Percentiles rank a stretch among this genome's conserved stretches.
These are phyloP conservation scores for Periconia sp. DNA, from an alignment of 2,329 filamentous ascomycete genomes.

Conservation along the genomic window DNA sequence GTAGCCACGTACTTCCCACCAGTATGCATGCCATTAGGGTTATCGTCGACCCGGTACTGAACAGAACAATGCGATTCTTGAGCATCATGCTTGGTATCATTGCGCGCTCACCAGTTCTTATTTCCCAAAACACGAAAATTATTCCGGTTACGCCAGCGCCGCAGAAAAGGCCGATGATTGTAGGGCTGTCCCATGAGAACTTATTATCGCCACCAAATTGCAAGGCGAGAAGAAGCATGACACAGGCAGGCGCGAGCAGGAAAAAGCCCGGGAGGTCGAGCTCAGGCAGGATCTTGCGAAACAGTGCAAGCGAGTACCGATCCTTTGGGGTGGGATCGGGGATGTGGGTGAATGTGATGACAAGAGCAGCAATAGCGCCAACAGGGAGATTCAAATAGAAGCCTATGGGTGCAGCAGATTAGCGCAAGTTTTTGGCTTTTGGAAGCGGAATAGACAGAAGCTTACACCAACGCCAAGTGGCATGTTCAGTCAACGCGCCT, in stretches of 20 bases:
- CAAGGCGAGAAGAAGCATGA: slow-evolving; percentile 14
- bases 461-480: slow-evolving; percentile 47
- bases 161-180: slow-evolving; percentile 41
- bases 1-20: slow-evolving; percentile 25
- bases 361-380: slow-evolving; percentile 42
- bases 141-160: slow-evolving; percentile 36
- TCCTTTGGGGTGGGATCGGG: slow-evolving; percentile 12
- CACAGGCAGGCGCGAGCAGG: slow-evolving; percentile 14
- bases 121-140: slow-evolving; percentile 43
- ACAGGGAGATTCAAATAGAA: slow-evolving; percentile 56
- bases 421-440: background rate
- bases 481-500: slow-evolving; percentile 44
- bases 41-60: slow-evolving; percentile 13
- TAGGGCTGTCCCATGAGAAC: slow-evolving; percentile 36
- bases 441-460: slow-evolving; percentile 2
- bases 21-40: slow-evolving; percentile 18
- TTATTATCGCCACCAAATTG: slow-evolving; percentile 39
- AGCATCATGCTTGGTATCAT: slow-evolving; percentile 33
- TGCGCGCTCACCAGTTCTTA: slow-evolving; percentile 35
- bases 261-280: slow-evolving; percentile 24
- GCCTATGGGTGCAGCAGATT: slow-evolving; percentile 4
- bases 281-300: slow-evolving; percentile 13
- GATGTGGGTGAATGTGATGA: slow-evolving; percentile 34
- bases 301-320: slow-evolving; percentile 6
- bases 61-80: slow-evolving; percentile 31